Base-by-base conservation (phyloP, 2,329 filamentous ascomycete genomes). In the Acephala macrosclerotiorum region DNA sequence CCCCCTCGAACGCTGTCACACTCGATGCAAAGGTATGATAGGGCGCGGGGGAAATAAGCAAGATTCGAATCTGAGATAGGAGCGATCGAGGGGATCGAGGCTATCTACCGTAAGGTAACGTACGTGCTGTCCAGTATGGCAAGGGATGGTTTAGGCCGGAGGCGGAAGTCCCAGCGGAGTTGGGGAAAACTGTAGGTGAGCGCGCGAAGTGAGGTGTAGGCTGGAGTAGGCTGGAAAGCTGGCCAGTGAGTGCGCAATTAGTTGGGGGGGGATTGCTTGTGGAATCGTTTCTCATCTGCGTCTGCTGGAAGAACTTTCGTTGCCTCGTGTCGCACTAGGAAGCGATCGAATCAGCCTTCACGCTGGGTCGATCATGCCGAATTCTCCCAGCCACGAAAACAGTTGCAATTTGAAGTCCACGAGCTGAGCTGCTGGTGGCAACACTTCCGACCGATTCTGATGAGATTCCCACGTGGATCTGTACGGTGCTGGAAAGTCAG, bases 1-100 rank as follows among this genome's bases (percentile, higher is more conserved):
- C 51, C 57, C 25, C 51, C 40, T 61, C 62, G 62, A 57, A 66
- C 59, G 61, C 63, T 61, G 68, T 69, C 57, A 69, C 67, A 69
- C 65, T 64, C 45, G 51, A 45, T 66, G 63, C 65, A 63, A 58
- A 63, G 62, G 61, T 36, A 61, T 64, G 59, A 58, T 60, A 25
- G 60, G 51, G 55, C 59, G 65, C 61, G 63, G 59, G 66, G 61
- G 57, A 56, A 63, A 66, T 64, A 63, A 66, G 66, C 64, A 69
- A 66, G 47, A 22, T 42, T 11, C 45, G 20, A n/a, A 35, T 60
- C 47, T 40, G 56, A 49, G 45, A 55, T 29, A 63, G 55, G 35
- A 47, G 6, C 26, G 49, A 36, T 38, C 22, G 20, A 26, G 38
- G 33, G 42, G 49, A 53, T 26, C 49, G 22, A 53, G 45, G 20